Conservation (phyloP, 2,329 filamentous ascomycete genomes). For the Talaromyces amestolkiae region DNA sequence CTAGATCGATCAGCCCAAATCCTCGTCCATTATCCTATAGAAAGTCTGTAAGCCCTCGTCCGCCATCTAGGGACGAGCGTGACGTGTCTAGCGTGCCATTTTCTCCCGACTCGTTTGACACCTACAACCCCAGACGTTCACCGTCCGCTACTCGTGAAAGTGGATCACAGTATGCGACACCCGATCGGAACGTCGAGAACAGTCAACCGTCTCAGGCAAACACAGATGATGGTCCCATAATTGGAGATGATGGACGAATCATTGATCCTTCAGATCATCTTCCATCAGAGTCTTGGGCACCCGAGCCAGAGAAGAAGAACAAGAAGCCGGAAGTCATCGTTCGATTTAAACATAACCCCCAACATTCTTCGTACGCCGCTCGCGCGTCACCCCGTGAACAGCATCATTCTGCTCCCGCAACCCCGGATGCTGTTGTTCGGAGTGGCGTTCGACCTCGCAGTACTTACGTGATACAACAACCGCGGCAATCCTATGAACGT, state of each 20-base stretch:
- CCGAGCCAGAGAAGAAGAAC: conserved; percentile 61
- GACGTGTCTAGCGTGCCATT: conserved; percentile 50
- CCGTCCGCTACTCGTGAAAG: conserved; percentile 32
- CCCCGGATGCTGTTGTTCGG: conserved; percentile 28
- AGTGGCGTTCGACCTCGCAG: conserved; percentile 19
- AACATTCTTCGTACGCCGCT: conserved; percentile 25
- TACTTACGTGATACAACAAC: conserved; percentile 11
- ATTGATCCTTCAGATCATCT: conserved; percentile 67
- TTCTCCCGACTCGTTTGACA: conserved; percentile 61
- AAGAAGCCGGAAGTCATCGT: conserved; percentile 50
- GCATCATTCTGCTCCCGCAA: conserved; percentile 28
- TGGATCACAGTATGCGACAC: conserved; percentile 37
- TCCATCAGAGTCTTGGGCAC: conserved; percentile 64
- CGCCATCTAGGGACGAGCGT: conserved; percentile 42
- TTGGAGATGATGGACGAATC: conserved; percentile 61
- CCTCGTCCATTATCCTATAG: conserved; percentile 47
- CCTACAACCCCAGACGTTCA: conserved; percentile 51
- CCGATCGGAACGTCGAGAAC: conserved; percentile 39
- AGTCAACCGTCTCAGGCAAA: conserved; percentile 35
- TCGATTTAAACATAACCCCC: conserved; percentile 44
- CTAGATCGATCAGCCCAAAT: conserved; percentile 35
- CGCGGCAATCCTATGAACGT: conserved; percentile 10
- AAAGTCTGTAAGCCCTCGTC: conserved; percentile 61
- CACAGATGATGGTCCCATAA: conserved; percentile 56
- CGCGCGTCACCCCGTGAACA: conserved; percentile 24